Base-by-base conservation (phyloP, 208 protist species). In the Acanthamoeba triangularis region DNA sequence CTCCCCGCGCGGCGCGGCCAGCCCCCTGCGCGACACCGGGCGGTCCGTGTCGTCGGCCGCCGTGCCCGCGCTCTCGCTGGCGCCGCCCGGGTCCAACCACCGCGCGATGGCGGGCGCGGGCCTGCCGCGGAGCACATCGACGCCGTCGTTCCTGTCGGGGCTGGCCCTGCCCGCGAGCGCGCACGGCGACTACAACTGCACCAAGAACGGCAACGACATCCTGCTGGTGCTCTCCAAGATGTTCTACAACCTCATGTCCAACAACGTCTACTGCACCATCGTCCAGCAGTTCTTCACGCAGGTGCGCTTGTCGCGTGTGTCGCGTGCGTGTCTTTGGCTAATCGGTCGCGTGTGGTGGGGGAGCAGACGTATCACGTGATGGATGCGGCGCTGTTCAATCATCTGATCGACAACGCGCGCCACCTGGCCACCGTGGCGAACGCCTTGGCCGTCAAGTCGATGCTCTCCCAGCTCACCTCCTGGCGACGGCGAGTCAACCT, bases 401-500 rank as follows among this genome's bases (percentile, higher is more conserved):
- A 93, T n/a, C 41, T 93, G 23, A 93, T 93, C 87, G 87, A 93
- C 25, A 93, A 93, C 47, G 87, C 87, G 41, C 87, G 59, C 59
- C 16, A 93, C 23, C 87, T 93, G 37, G 87, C 87, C 87, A 93
- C 87, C 6, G 87, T 93, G 61, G 56, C 87, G 41, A 93, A 93
- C 61, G 87, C 87, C 10, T 33, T 93, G 23, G 65, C 61, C n/a
- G 65, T 93, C 56, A 93, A 93, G 59, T 93, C 87, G 35, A 93
- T 67, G 16, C 87, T 93, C 25, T 76, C 87, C 10, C 61, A 93
- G 59, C 87, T 93, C 61, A 52, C 65, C n/a, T 33, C 87, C 23
- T 93, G 87, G 87, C 56, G 87, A 54, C 30, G 61, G n/a, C 56
- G 87, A 41, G 67, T 30, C 37, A 67, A 93, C 11, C 87, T 93